A percentile compares a stretch with the other conserved stretches of the same genome.
These are phyloP conservation scores for Tremella yokohamensis DNA, from an alignment of 768 basidiomycete genomes.

Conservation along the genomic window DNA sequence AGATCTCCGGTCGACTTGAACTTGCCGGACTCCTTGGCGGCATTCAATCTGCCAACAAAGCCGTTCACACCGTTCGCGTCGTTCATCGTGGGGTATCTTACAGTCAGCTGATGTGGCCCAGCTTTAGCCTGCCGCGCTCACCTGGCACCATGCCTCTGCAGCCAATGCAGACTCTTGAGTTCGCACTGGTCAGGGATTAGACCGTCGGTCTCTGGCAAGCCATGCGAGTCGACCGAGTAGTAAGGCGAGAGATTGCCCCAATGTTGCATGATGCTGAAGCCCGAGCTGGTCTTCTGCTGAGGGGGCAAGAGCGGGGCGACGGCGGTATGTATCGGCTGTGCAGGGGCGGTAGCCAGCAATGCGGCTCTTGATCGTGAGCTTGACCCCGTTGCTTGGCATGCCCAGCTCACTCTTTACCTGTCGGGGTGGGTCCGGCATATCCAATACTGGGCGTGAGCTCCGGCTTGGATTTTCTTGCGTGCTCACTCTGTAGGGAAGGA, in stretches of 20 bases:
- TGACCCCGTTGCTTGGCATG: not conserved
- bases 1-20: slow-evolving; percentile 60
- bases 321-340: slow-evolving; percentile 36
- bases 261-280: slow-evolving; percentile 46
- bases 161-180: slow-evolving; percentile 44
- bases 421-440: slow-evolving; percentile 48
- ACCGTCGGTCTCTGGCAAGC: slow-evolving; percentile 37
- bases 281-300: slow-evolving; percentile 11
- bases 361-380: slow-evolving; percentile 27
- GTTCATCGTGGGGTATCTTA: slow-evolving; percentile 44
- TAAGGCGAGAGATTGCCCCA: slow-evolving; percentile 50
- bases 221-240: slow-evolving; percentile 46
- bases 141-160: slow-evolving; percentile 50
- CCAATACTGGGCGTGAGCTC: slow-evolving; percentile 34
- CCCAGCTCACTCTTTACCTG: slow-evolving; percentile 45
- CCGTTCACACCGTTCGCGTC: slow-evolving; percentile 31
- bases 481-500: slow-evolving; percentile 12
- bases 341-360: slow-evolving; percentile 41
- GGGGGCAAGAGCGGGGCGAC: slow-evolving; percentile 42
- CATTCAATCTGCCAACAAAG: slow-evolving; percentile 27
- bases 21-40: slow-evolving; percentile 7
- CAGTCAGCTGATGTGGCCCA: not conserved
- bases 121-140: slow-evolving; percentile 5
- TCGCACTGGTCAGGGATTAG: slow-evolving; percentile 41
- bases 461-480: too few relatives aligned